Conservation (phyloP, 352 stramenopile genomes). For the Halophytophthora polymorphica region DNA sequence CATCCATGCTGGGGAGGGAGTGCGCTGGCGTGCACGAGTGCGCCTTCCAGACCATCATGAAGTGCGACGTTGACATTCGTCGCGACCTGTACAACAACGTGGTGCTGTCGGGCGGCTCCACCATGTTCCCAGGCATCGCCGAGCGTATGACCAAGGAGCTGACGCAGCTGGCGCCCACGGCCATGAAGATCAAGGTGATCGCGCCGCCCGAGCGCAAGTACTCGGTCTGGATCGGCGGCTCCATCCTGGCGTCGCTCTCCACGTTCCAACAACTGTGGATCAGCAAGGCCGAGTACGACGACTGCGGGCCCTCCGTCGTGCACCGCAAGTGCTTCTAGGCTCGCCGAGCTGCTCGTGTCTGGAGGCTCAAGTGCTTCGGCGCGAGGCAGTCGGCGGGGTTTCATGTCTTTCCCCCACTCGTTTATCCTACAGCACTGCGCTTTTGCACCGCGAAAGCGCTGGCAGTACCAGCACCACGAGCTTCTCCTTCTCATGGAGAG, state of each 20-base stretch:
- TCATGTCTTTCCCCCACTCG: slow-evolving; percentile 12
- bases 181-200: slow-evolving; percentile 97
- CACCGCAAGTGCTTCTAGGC: slow-evolving; percentile 95
- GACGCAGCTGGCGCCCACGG: slow-evolving; percentile 78
- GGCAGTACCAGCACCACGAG: too few species aligned
- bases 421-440: too few species aligned
- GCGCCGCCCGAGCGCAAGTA: slow-evolving; percentile 93
- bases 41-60: slow-evolving; percentile 82
- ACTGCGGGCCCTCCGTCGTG: slow-evolving; percentile 95
- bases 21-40: slow-evolving; percentile 79
- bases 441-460: too few species aligned
- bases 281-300: slow-evolving; percentile 97
- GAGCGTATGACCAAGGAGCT: slow-evolving; percentile 95
- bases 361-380: slow-evolving; percentile 60
- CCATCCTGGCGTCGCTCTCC: slow-evolving; percentile 94
- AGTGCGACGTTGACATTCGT: slow-evolving; percentile 90
- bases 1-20: slow-evolving; percentile 91
- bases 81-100: slow-evolving; percentile 96
- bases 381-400: slow-evolving; percentile 1
- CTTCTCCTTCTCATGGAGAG: too few species aligned
- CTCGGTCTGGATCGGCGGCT: slow-evolving; percentile 97
- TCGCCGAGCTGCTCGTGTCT: slow-evolving; percentile 13
- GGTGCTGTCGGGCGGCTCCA: slow-evolving; percentile 95
- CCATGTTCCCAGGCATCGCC: slow-evolving; percentile 94
- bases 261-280: slow-evolving; percentile 99